Conservation (phyloP, 164 flowering plant species). For the Liquidambar formosana region DNA sequence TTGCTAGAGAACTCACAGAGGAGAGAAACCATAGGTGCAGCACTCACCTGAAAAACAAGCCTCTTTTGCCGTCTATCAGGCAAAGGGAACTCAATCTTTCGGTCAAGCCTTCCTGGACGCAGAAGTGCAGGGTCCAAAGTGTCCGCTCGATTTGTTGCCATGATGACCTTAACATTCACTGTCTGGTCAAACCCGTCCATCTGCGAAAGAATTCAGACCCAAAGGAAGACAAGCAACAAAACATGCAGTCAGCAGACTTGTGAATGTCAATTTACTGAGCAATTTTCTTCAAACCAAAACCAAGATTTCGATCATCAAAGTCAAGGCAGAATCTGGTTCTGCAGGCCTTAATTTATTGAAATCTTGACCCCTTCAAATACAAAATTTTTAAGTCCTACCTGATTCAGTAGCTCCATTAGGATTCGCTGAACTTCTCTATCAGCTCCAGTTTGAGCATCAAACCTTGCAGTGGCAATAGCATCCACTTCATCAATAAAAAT, state of each 20-base stretch:
- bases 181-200: slow-evolving; percentile 99
- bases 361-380: not conserved
- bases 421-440: slow-evolving; percentile 98
- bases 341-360: not conserved
- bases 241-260: not conserved
- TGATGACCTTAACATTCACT: slow-evolving; percentile 95
- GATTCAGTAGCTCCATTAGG: slow-evolving; percentile 94
- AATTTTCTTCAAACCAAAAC: too few relatives aligned
- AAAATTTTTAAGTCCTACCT: slow-evolving; percentile 38
- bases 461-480: slow-evolving; percentile 97
- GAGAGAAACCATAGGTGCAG: not conserved
- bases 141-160: slow-evolving; percentile 98
- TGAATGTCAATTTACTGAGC: too few relatives aligned
- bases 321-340: not conserved
- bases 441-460: slow-evolving; percentile 99
- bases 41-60: slow-evolving; percentile 87
- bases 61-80: slow-evolving; percentile 97
- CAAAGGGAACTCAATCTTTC: slow-evolving; percentile 95
- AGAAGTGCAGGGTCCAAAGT: slow-evolving; percentile 97
- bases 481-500: slow-evolving; percentile 98
- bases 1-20: not conserved
- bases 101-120: slow-evolving; percentile 94
- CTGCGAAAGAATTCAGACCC: slow-evolving; percentile 34
- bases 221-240: not conserved
- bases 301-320: not conserved